Evolutionary conservation across 2,329 filamentous ascomycete species (phyloP).

Genomic region (Epichloe scottii): DNA sequence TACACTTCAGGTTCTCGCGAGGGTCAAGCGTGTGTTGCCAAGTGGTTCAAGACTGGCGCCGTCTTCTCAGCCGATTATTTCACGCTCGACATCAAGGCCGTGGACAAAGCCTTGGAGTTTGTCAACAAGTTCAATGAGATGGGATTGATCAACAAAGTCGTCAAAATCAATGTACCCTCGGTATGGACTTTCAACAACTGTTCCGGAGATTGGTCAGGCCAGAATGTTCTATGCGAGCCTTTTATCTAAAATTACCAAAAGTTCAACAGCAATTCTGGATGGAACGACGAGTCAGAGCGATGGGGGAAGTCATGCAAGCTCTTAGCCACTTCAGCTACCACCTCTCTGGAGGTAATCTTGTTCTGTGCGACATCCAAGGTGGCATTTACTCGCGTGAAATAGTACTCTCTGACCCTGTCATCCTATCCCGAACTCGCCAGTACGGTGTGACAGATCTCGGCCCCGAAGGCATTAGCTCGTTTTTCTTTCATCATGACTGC

Average conservation of each 20-base stretch:
- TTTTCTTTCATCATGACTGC: conserved; percentile 26
- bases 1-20: conserved; percentile 18
- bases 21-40: conserved; percentile 22
- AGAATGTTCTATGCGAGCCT: conserved; percentile 20
- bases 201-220: conserved; percentile 6
- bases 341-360: conserved; percentile 20
- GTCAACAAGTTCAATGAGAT: conserved; percentile 23
- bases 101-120: conserved; percentile 22
- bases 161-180: conserved; percentile 24
- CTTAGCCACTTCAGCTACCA: conserved; percentile 33
- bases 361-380: conserved; percentile 31
- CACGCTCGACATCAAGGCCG: conserved; percentile 23
- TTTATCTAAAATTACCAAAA: conserved; percentile 30
- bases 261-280: conserved; percentile 32
- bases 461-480: conserved; percentile 24
- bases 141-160: conserved; percentile 15
- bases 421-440: conserved; percentile 23
- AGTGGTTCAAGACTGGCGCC: conserved; percentile 26
- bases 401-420: conserved; percentile 29
- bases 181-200: conserved; percentile 17
- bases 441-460: conserved; percentile 29
- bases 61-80: conserved; percentile 23
- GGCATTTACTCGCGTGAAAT: conserved; percentile 23
- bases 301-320: conserved; percentile 28
- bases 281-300: conserved; percentile 15